Conservation (phyloP, 2,329 filamentous ascomycete genomes). For the Claviceps sp. region DNA sequence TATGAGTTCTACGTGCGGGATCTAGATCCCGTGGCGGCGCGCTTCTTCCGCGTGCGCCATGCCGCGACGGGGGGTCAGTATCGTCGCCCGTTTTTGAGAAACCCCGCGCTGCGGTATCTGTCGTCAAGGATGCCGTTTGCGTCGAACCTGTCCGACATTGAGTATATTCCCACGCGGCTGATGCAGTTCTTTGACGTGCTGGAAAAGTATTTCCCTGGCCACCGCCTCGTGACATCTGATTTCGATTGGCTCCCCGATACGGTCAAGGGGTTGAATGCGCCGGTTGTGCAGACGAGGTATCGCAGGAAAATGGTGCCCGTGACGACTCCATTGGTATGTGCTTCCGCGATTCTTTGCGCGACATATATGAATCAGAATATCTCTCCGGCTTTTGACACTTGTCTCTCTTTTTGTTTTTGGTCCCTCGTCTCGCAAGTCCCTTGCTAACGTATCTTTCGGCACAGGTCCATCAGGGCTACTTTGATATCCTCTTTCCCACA, state of each 20-base stretch:
- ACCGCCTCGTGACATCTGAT: conserved; percentile 79
- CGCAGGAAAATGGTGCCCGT: conserved; percentile 79
- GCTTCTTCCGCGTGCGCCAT: conserved; percentile 75
- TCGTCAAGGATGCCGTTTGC: conserved; percentile 54
- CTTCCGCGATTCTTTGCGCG: too few relatives aligned
- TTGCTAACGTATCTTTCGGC: not conserved
- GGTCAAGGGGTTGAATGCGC: conserved; percentile 73
- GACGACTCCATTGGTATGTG: conserved; percentile 64
- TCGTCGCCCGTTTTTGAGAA: conserved; percentile 45
- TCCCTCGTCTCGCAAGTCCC: not conserved
- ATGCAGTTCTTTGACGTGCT: conserved; percentile 97
- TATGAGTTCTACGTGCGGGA: conserved; percentile 81
- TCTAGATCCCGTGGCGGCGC: conserved; percentile 69
- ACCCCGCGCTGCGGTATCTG: conserved; percentile 45
- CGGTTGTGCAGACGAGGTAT: conserved; percentile 92
- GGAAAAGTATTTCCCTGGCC: conserved; percentile 75
- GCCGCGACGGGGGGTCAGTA: conserved; percentile 55
- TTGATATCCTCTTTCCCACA: conserved; percentile 96
- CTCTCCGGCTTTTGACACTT: too few relatives aligned
- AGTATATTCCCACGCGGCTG: conserved; percentile 87
- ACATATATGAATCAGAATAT: too few relatives aligned
- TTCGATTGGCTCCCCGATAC: conserved; percentile 79
- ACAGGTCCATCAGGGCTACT: conserved; percentile 94
- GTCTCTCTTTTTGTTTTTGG: not conserved
- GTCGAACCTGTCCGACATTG: conserved; percentile 64